phyloP scores from a whole-genome alignment of 371 early-diverging fungal species.

The Mortierella sp. region DNA sequence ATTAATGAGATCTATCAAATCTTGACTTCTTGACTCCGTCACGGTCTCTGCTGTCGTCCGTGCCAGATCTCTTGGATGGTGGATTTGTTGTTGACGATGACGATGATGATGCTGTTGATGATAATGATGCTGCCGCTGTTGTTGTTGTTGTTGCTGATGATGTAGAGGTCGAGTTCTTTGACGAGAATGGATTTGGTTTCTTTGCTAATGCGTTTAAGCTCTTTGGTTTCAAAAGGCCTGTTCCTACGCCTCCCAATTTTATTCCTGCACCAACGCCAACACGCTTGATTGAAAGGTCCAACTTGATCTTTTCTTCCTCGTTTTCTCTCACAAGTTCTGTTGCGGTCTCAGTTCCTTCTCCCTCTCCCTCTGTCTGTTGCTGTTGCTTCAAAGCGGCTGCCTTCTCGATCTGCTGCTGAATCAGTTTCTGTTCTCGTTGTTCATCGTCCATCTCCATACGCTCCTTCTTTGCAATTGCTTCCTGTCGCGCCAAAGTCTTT shows the following conservation, averaged over 20 bases:
- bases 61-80: conserved; percentile 56
- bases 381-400: conserved; percentile 72
- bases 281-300: conserved; percentile 61
- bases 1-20: not conserved
- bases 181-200: conserved; percentile 57
- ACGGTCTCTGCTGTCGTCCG: conserved; percentile 65
- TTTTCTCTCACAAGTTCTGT: conserved; percentile 23
- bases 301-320: conserved; percentile 72
- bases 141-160: conserved; percentile 11
- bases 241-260: conserved; percentile 38
- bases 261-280: conserved; percentile 23
- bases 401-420: conserved; percentile 86
- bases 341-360: not conserved
- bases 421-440: conserved; percentile 80
- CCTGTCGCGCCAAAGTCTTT: conserved; percentile 85
- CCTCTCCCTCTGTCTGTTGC: conserved; percentile 42
- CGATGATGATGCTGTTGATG: conserved; percentile 8
- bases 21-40: conserved; percentile 59
- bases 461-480: conserved; percentile 88
- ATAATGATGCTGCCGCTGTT: not conserved
- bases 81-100: not conserved
- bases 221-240: conserved; percentile 45
- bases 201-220: conserved; percentile 51
- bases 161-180: conserved; percentile 37
- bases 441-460: conserved; percentile 86